These are phyloP conservation scores for Backusella westeae DNA, from an alignment of 192 early-diverging fungal species.

Conservation along the genomic window DNA sequence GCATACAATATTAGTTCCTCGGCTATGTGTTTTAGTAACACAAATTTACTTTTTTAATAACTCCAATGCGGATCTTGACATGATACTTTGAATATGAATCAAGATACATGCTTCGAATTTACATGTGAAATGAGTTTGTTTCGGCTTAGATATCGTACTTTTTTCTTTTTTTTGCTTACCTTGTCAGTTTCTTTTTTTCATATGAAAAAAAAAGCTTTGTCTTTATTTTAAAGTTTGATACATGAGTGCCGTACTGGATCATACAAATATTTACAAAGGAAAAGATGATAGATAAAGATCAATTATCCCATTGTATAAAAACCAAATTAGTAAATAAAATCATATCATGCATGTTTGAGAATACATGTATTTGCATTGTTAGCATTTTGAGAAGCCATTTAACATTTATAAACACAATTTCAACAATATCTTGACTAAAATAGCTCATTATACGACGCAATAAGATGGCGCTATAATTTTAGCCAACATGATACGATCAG, in stretches of 20 bases:
- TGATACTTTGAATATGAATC: background rate
- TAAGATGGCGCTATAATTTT: too few relatives aligned
- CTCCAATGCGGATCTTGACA: background rate
- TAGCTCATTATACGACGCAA: background rate
- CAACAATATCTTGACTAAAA: background rate
- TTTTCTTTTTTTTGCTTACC: background rate
- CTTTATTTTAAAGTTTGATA: background rate
- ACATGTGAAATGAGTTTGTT: background rate
- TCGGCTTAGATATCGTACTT: background rate
- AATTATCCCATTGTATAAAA: background rate
- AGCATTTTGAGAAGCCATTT: background rate
- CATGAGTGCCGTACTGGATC: background rate
- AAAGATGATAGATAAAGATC: background rate
- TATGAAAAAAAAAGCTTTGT: background rate
- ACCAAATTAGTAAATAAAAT: background rate
- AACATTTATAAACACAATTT: background rate
- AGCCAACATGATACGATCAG: background rate
- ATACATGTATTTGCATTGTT: background rate
- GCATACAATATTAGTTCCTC: background rate
- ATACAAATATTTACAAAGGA: background rate
- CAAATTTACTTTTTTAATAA: background rate
- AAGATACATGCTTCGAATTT: background rate
- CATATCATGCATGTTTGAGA: background rate
- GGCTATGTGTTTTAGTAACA: background rate
- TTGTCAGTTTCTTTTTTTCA: background rate